A percentile compares a stretch with the other conserved stretches of the same genome.
phyloP scores from a whole-genome alignment of 2,329 filamentous ascomycete species.

The Trichoderma koningii region DNA sequence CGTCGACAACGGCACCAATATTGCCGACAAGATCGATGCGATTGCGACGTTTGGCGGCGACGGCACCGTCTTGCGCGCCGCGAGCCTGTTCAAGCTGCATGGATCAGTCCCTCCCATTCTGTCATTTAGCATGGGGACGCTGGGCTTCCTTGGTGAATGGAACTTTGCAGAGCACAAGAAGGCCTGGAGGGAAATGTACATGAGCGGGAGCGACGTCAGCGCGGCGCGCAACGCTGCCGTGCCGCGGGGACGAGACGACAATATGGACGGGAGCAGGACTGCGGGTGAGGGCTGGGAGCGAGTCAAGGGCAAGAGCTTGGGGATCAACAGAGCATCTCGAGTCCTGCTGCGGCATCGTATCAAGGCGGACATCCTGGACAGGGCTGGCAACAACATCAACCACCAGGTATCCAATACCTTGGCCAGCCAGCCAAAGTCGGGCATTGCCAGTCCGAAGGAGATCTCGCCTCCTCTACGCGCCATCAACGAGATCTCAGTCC shows the following conservation, averaged over 20 bases:
- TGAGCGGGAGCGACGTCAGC: slow-evolving; percentile 63
- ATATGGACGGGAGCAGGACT: slow-evolving; percentile 29
- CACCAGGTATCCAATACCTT: slow-evolving; percentile 50
- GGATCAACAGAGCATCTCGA: slow-evolving; percentile 70
- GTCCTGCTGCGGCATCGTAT: slow-evolving; percentile 85
- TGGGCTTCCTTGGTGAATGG: slow-evolving; percentile 96
- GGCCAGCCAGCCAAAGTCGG: slow-evolving; percentile 49
- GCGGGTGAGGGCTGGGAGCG: slow-evolving; percentile 63
- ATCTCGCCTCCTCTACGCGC: slow-evolving; percentile 60
- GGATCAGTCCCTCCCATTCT: slow-evolving; percentile 84
- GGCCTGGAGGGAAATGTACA: slow-evolving; percentile 90
- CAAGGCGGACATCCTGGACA: slow-evolving; percentile 80
- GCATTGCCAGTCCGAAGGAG: slow-evolving; percentile 42
- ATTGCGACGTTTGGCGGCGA: slow-evolving; percentile 91
- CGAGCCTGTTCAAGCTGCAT: slow-evolving; percentile 70
- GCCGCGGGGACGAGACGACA: slow-evolving; percentile 37
- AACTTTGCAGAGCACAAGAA: slow-evolving; percentile 91
- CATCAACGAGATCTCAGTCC: slow-evolving; percentile 93
- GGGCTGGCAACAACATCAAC: slow-evolving; percentile 63
- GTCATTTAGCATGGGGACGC: slow-evolving; percentile 93
- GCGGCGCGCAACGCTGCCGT: slow-evolving; percentile 48
- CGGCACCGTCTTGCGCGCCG: slow-evolving; percentile 43
- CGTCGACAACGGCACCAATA: slow-evolving; percentile 50
- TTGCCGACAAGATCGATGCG: slow-evolving; percentile 82
- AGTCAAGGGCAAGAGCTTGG: slow-evolving; percentile 79